Percentiles rank a stretch among this genome's conserved stretches.
These are phyloP conservation scores for Kwoniella sp. DNA, from an alignment of 768 basidiomycete species.

Conservation along the genomic window DNA sequence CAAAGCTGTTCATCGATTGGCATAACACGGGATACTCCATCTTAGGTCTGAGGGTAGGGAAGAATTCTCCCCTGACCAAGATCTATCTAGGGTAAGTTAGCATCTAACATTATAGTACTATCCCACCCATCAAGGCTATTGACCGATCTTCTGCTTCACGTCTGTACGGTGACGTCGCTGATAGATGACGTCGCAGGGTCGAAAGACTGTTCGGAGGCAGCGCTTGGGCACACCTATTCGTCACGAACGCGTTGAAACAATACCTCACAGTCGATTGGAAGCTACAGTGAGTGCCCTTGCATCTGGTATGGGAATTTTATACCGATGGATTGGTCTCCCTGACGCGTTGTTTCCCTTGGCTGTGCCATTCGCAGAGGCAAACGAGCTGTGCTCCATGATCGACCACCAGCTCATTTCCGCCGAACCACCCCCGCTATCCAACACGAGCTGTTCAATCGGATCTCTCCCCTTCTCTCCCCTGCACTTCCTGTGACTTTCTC, in stretches of 20 bases:
- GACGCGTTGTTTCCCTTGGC: neutral
- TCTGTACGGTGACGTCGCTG: neutral
- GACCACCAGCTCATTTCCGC: slow-evolving; percentile 84
- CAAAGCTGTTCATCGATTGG: slow-evolving; percentile 96
- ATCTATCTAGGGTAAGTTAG: slow-evolving; percentile 70
- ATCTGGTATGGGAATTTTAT: too few relatives aligned
- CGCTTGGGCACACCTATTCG: slow-evolving; percentile 90
- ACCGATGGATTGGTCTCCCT: neutral
- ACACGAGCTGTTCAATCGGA: slow-evolving; percentile 66
- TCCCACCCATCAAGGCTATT: neutral
- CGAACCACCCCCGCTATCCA: slow-evolving; percentile 69
- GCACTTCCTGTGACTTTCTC: slow-evolving; percentile 1
- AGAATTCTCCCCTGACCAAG: slow-evolving; percentile 68
- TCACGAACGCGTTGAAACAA: slow-evolving; percentile 83
- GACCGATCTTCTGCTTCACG: too few relatives aligned
- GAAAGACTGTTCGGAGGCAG: slow-evolving; percentile 75
- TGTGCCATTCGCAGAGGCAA: slow-evolving; percentile 66
- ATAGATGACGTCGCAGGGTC: slow-evolving; percentile 64
- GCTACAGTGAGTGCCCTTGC: slow-evolving; percentile 72
- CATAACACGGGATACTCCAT: slow-evolving; percentile 97
- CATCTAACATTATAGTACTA: too few relatives aligned
- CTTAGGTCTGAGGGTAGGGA: slow-evolving; percentile 77
- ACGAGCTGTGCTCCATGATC: slow-evolving; percentile 80
- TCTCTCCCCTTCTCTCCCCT: neutral
- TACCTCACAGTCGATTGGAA: slow-evolving; percentile 72